These are phyloP conservation scores for Pelomyxa schiedti DNA, from an alignment of 78 protist genomes.

Conservation along the genomic window DNA sequence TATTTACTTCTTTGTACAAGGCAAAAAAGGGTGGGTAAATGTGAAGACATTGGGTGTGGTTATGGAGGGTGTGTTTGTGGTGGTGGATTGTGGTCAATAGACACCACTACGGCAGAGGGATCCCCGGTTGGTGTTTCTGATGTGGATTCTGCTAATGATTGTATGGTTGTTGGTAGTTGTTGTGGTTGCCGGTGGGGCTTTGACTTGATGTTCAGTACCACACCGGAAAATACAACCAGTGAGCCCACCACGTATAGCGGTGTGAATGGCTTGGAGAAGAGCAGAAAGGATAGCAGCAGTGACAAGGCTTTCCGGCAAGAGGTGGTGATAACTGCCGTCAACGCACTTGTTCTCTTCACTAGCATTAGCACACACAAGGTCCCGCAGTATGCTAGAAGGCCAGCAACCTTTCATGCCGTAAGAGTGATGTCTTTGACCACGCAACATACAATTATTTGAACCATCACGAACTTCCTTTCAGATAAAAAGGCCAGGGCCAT, in stretches of 20 bases:
- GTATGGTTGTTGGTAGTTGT: too few species aligned
- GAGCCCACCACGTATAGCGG: not conserved
- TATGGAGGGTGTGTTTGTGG: too few species aligned
- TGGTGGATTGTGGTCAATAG: too few species aligned
- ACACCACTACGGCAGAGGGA: too few species aligned
- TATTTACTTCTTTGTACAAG: too few species aligned
- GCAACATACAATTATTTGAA: not conserved
- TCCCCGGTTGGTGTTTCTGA: too few species aligned
- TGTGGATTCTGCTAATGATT: too few species aligned
- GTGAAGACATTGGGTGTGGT: too few species aligned
- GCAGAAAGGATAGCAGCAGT: not conserved
- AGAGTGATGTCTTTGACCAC: too few species aligned
- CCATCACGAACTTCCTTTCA: not conserved
- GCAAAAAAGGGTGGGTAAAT: too few species aligned
- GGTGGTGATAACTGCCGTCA: not conserved
- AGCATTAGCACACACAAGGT: not conserved
- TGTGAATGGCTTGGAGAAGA: not conserved
- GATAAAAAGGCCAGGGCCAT: not conserved
- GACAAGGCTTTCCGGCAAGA: not conserved
- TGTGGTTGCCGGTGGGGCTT: too few species aligned
- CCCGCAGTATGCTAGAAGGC: not conserved
- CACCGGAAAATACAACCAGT: not conserved
- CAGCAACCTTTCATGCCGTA: too few species aligned
- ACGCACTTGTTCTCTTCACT: not conserved
- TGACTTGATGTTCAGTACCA: not conserved